Evolutionary conservation across 2,329 filamentous ascomycete species (phyloP), one percentile per base, ranked within the genome.

Genomic region (Aspergillus alliaceus): DNA sequence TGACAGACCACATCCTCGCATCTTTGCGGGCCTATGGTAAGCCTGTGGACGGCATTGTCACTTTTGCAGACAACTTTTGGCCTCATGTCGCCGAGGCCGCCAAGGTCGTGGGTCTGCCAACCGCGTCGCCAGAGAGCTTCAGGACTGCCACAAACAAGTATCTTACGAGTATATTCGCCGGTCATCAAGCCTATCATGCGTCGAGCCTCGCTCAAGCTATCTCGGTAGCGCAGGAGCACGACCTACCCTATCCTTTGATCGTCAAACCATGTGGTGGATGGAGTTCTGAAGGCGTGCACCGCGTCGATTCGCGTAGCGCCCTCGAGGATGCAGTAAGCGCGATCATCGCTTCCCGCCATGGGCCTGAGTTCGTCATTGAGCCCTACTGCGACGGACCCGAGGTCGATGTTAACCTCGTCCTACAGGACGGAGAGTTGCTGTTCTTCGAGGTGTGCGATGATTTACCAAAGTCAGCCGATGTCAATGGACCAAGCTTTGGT

Each of bases 301-400:
- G 31, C 15, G 31, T 34, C 31, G 31, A 34, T 34, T 34, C 31
- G 15, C 31, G 31, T 15, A 14, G 31, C 31, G 31, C 31, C 11
- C n/a, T 54, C 15, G 20, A 24, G 18, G 29, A 14, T 25, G 52
- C 29, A 4, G 42, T 27, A 2, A 11, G 2, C 9, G 11, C 31
- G 14, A 48, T 47, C 24, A 12, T 50, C 32, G 12, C 42, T 2
- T 39, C 52, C 8, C 42, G 47, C 0, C 54, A 60, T 9, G 51
- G 51, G 3, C 24, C 27, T 7, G 32, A 52, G 1, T 42, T 53
- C 35, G 51, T 58, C 15, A 42, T 60, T 3, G 63, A 64, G 14
- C 24, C 53, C 3, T 64, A 63, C 50, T 51, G 51, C 35, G 56
- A 61, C 25, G 60, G 63, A 20, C 54, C 60, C 1, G 62, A 65